These are phyloP conservation scores for Spinacia oleracea DNA, from an alignment of 179 eudicot genomes.

Conservation along the genomic window DNA sequence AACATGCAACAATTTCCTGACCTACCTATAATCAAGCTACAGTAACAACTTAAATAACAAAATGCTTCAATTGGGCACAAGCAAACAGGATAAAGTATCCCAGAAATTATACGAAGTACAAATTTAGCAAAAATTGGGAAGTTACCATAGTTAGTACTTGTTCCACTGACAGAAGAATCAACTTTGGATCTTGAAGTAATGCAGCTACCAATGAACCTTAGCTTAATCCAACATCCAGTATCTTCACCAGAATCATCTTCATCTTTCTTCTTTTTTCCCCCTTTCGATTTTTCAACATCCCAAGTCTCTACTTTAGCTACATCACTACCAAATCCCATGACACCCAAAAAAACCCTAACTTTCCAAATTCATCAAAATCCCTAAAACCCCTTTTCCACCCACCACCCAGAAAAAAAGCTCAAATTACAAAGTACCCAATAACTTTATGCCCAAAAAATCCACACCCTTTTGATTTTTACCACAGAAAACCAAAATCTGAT, in stretches of 20 bases:
- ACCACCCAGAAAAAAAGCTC: slow-evolving; percentile 21
- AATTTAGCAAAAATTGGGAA: slow-evolving; percentile 1
- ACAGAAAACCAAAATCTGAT: slow-evolving; percentile 32
- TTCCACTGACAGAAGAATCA: slow-evolving; percentile 55
- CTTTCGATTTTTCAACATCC: slow-evolving; percentile 54
- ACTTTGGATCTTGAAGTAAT: slow-evolving; percentile 67
- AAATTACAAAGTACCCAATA: slow-evolving; percentile 16
- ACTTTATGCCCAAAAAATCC: slow-evolving; percentile 8
- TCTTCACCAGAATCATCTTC: slow-evolving; percentile 40
- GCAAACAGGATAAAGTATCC: slow-evolving; percentile 7
- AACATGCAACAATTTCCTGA: slow-evolving; percentile 9
- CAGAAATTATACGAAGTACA: background rate
- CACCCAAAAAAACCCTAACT: slow-evolving; percentile 21
- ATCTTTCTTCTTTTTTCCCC: slow-evolving; percentile 41
- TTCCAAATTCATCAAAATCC: background rate
- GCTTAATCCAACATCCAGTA: slow-evolving; percentile 59
- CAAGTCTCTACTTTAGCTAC: slow-evolving; percentile 44
- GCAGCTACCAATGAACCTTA: slow-evolving; percentile 53
- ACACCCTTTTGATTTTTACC: slow-evolving; percentile 16
- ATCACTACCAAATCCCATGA: slow-evolving; percentile 45
- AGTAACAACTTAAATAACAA: slow-evolving; percentile 6
- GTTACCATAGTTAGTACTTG: slow-evolving; percentile 50
- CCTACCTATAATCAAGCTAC: background rate
- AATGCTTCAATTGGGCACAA: slow-evolving; percentile 18
- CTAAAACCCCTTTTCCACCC: slow-evolving; percentile 22